Evolutionary conservation across 2,329 filamentous ascomycete genomes (phyloP).

Genomic region (Cordyceps farinosa): DNA sequence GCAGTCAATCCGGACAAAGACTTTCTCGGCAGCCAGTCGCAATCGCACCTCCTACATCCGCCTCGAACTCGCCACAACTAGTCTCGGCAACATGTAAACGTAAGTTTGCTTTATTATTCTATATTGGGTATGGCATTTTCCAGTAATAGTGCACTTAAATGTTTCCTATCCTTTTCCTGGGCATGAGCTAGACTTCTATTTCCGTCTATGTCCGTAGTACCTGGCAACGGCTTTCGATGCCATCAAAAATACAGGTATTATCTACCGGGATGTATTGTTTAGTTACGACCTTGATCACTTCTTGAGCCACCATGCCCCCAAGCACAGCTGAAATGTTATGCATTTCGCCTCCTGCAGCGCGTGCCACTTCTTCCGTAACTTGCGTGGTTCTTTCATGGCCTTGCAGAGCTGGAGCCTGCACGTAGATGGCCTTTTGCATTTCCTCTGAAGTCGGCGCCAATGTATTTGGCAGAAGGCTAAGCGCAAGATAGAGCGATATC

Average conservation of each 20-base stretch:
- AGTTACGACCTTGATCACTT: conserved; percentile 85
- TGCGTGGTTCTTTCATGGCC: conserved; percentile 49
- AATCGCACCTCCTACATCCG: conserved; percentile 1
- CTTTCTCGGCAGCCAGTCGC: not conserved
- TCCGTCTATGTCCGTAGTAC: conserved; percentile 47
- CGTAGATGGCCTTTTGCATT: conserved; percentile 47
- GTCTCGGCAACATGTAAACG: not conserved
- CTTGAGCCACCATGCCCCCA: conserved; percentile 93
- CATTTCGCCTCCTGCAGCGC: conserved; percentile 78
- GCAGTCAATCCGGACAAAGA: not conserved
- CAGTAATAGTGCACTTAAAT: not conserved
- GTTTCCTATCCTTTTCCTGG: not conserved
- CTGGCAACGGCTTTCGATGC: conserved; percentile 60
- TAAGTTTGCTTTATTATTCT: not conserved
- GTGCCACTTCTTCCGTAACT: conserved; percentile 63
- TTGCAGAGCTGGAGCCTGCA: conserved; percentile 44
- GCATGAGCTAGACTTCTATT: not conserved
- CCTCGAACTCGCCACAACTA: not conserved
- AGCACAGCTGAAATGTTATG: conserved; percentile 88
- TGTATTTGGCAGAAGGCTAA: conserved; percentile 51
- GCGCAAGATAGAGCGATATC: conserved; percentile 65
- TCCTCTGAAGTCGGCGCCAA: conserved; percentile 45
- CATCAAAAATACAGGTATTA: conserved; percentile 68
- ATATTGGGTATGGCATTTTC: not conserved
- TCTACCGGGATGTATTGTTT: conserved; percentile 70